phyloP scores from a whole-genome alignment of 495 filamentous ascomycete species.

The Recurvomyces mirabilis region DNA sequence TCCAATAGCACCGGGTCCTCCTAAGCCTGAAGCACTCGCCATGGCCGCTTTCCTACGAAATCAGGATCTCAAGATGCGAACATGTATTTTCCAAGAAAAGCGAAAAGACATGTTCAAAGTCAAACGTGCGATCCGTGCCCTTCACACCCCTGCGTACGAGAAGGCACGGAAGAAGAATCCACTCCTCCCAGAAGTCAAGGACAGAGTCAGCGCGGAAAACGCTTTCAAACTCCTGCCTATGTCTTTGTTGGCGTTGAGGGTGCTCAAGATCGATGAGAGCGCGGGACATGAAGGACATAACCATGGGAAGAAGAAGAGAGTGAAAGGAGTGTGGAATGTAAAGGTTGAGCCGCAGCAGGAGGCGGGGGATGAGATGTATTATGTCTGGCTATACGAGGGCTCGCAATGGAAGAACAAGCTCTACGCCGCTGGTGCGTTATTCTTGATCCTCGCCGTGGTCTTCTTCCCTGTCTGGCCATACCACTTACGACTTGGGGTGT shows the following conservation, averaged over 20 bases:
- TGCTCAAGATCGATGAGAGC: slow-evolving; percentile 64
- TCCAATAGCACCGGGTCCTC: slow-evolving; percentile 59
- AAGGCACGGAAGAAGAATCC: slow-evolving; percentile 84
- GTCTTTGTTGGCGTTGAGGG: slow-evolving; percentile 87
- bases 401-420: slow-evolving; percentile 86
- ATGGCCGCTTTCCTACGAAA: slow-evolving; percentile 79
- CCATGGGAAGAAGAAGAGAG: slow-evolving; percentile 64
- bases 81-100: slow-evolving; percentile 90
- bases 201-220: slow-evolving; percentile 77
- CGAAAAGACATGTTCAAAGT: slow-evolving; percentile 98
- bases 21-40: slow-evolving; percentile 76
- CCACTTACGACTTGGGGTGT: slow-evolving; percentile 80
- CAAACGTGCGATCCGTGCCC: slow-evolving; percentile 89
- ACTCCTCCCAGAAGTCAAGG: slow-evolving; percentile 68
- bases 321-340: slow-evolving; percentile 95
- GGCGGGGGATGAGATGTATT: slow-evolving; percentile 78
- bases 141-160: slow-evolving; percentile 77
- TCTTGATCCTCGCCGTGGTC: slow-evolving; percentile 73
- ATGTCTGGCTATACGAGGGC: slow-evolving; percentile 94
- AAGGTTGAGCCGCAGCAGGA: slow-evolving; percentile 96
- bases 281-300: slow-evolving; percentile 54
- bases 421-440: slow-evolving; percentile 72
- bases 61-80: slow-evolving; percentile 81
- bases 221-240: slow-evolving; percentile 90
- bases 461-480: slow-evolving; percentile 97